Evolutionary conservation across 1,284 basidiomycete genomes (phyloP).

Genomic region (Psilocybe mexicana): DNA sequence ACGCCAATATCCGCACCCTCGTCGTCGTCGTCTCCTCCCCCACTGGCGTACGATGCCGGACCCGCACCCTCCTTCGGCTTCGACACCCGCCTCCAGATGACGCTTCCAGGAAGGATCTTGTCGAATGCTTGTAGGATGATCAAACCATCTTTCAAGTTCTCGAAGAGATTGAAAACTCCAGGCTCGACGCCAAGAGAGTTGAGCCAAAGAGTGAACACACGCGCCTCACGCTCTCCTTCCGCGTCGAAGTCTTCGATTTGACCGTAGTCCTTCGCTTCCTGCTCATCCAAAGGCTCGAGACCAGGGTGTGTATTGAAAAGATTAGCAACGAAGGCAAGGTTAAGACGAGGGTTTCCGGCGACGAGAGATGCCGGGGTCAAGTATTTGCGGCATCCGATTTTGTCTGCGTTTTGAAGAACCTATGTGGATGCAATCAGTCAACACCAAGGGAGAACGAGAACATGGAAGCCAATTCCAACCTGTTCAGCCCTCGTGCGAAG

Average conservation of each 20-base stretch:
- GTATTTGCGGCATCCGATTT: constrained; percentile 95
- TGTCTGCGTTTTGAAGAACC: constrained; percentile 88
- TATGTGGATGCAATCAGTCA: neutral
- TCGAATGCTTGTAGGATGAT: constrained; percentile 96
- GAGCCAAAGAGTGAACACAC: constrained; percentile 97
- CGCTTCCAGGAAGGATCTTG: constrained; percentile 90
- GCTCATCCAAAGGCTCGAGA: constrained; percentile 89
- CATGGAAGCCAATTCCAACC: constrained; percentile 28
- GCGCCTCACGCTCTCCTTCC: constrained; percentile 96
- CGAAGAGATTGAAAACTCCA: constrained; percentile 94
- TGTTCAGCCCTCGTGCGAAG: constrained; percentile 83
- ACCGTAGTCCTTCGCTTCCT: constrained; percentile 81
- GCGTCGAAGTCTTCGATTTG: constrained; percentile 97
- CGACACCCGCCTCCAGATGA: constrained; percentile 92
- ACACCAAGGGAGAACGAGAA: neutral
- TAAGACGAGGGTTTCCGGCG: constrained; percentile 95
- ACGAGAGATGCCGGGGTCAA: constrained; percentile 91
- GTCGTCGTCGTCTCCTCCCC: constrained; percentile 58
- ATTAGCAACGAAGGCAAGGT: constrained; percentile 98
- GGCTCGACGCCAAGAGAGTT: constrained; percentile 97
- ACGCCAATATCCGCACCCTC: constrained; percentile 79
- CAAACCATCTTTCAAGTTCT: constrained; percentile 91
- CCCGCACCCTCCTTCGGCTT: constrained; percentile 82
- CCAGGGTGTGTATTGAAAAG: constrained; percentile 98
- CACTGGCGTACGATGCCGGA: constrained; percentile 37